Base-by-base conservation (phyloP, 1,284 basidiomycete species). In the Austroboletus novae-zelandiae region DNA sequence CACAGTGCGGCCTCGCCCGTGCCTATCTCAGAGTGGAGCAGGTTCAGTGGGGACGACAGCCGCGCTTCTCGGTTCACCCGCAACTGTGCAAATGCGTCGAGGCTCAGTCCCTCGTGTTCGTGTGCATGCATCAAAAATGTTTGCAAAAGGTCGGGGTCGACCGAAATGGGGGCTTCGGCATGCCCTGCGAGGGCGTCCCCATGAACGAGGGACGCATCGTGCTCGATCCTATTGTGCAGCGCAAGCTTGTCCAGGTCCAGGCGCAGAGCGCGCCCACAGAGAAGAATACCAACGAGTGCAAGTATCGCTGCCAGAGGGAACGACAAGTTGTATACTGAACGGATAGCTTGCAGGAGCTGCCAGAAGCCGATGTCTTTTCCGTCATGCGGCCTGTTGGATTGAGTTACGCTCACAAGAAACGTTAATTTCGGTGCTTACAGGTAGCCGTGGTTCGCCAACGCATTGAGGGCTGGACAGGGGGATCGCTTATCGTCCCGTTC, bases 1-100 rank as follows among this genome's bases (percentile, higher is more conserved):
- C 65, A 64, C 29, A 80, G 57, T 5, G 70, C 74, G 46, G 69
- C 74, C 65, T 87, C 85, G 27, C 84, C 86, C 31, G 78, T 73
- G 14, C 84, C 79, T 46, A 87, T 78, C 58, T 77, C 74, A 4
- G 74, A 70, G 53, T 82, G 81, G 18, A 80, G n/a, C 1, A 34
- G 43, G 53, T 74, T 71, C 23, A 86, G 61, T 3, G 72, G 71
- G 9, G 62, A 61, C n/a, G 70, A 70, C 69, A 84, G 48, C 37
- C 70, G 61, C 39, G 66, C 70, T 57, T 82, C 77, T 35, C 80
- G 63, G 34, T 77, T 67, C 6, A 79, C 62, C 9, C 81, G 73
- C 23, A 75, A 65, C 30, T 67, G 63, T 1, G 74, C 78, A 37
- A 80, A 70, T 46, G 75, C 75, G 20, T 67, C 61, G 11, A 69